Evolutionary conservation across 176 grass and related monocot species (phyloP), one percentile per base, ranked within the genome.

Genomic region (Thalia dealbata): DNA sequence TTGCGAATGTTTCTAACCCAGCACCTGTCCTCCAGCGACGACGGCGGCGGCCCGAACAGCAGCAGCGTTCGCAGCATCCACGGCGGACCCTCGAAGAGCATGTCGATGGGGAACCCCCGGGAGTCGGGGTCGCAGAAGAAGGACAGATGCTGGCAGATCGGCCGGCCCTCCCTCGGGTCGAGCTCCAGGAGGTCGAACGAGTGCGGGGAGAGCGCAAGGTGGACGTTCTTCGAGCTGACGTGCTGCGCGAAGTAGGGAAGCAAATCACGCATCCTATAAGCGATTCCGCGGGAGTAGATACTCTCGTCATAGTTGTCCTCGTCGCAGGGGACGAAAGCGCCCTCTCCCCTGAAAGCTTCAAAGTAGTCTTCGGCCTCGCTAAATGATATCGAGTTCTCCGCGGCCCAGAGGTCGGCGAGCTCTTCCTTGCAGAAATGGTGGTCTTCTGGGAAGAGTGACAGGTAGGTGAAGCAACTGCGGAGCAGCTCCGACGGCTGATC

Each of bases 191-290:
- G 28, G 10, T 66, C 64, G 64, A 66, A 66, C 7, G 64, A 66
- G 14, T 38, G 15, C 0, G 64, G 64, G 0, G 64, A 66, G 29
- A 66, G 16, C 27, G 30, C 16, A 10, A 66, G 19, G 29, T 66
- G 26, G 64, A 38, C 30, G 6, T 66, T 66, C 14, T 10, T 66
- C 29, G 30, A n/a, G 64, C 30, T 38, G 64, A 66, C 29, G 64
- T 66, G 27, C 30, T 66, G 64, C 16, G 64, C 64, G 14, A 66
- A 66, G 64, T 66, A 66, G 7, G 64, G 64, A 6, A 66, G 30
- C 27, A 66, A 29, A 18, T 66, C 64, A 6, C 14, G 64, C 64
- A 66, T 32, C 14, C 2, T 66, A 29, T 66, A 66, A 27, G 3
- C 15, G 14, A 15, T 7, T 23, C 15, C 14, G 29, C 30, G 64